Conservation (phyloP, 192 early-diverging fungal genomes). For the Backusella tuberculispora region DNA sequence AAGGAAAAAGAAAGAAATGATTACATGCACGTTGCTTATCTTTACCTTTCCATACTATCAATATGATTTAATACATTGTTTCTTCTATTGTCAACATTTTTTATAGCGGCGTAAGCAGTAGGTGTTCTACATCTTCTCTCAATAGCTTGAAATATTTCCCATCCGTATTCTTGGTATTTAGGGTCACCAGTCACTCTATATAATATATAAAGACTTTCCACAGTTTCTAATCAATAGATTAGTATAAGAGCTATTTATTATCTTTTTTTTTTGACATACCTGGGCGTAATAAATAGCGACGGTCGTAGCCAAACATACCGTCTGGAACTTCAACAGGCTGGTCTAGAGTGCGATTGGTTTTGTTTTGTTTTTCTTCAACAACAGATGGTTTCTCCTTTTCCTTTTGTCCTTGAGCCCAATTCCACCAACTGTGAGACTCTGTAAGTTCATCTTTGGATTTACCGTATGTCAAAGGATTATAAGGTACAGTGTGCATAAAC, state of each 20-base stretch:
- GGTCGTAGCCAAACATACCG: not conserved
- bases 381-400: not conserved
- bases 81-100: slow-evolving; percentile 34
- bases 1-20: too few species aligned
- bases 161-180: slow-evolving; percentile 69
- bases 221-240: slow-evolving; percentile 50
- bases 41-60: slow-evolving; percentile 39
- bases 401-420: not conserved
- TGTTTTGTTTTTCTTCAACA: slow-evolving; percentile 14
- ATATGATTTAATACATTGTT: slow-evolving; percentile 15
- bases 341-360: not conserved
- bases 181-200: slow-evolving; percentile 74
- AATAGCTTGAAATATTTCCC: slow-evolving; percentile 61
- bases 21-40: too few species aligned
- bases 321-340: not conserved
- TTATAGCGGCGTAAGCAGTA: slow-evolving; percentile 49
- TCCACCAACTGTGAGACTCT: not conserved
- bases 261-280: not conserved
- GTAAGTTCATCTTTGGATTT: not conserved
- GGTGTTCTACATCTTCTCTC: slow-evolving; percentile 52
- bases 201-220: slow-evolving; percentile 74
- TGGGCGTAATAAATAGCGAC: slow-evolving; percentile 15
- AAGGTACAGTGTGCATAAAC: slow-evolving; percentile 12
- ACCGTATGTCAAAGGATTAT: slow-evolving; percentile 21
- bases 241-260: not conserved